phyloP scores from a whole-genome alignment of 2,329 filamentous ascomycete genomes.

The Lecanicillium sp. region DNA sequence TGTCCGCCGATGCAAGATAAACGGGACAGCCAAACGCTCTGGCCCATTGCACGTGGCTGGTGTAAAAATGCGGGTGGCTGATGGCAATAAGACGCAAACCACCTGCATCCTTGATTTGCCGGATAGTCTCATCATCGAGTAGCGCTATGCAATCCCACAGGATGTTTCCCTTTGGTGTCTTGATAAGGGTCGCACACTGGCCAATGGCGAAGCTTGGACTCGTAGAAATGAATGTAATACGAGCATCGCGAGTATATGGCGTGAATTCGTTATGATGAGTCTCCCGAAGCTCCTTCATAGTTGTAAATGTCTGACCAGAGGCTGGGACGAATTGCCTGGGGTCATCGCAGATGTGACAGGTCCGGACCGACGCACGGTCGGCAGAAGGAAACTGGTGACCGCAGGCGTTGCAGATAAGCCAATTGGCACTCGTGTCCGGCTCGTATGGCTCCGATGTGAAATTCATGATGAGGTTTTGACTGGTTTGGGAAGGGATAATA shows the following conservation, averaged over 20 bases:
- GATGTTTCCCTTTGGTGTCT: slow-evolving; percentile 58
- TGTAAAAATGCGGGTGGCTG: slow-evolving; percentile 76
- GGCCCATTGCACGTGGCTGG: slow-evolving; percentile 68
- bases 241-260: slow-evolving; percentile 33
- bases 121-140: slow-evolving; percentile 56
- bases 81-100: slow-evolving; percentile 66
- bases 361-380: slow-evolving; percentile 37
- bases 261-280: slow-evolving; percentile 46
- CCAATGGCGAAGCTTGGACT: slow-evolving; percentile 62
- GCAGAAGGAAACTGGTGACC: slow-evolving; percentile 53
- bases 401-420: slow-evolving; percentile 53
- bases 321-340: slow-evolving; percentile 60
- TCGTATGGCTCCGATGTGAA: slow-evolving; percentile 10
- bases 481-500: too few species aligned
- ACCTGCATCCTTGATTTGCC: slow-evolving; percentile 48
- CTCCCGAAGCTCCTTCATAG: slow-evolving; percentile 25
- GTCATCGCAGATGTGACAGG: slow-evolving; percentile 67
- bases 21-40: slow-evolving; percentile 59
- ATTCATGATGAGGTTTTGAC: slow-evolving; percentile 4
- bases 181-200: slow-evolving; percentile 62
- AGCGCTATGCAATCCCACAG: slow-evolving; percentile 73
- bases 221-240: slow-evolving; percentile 38
- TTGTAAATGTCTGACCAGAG: slow-evolving; percentile 12
- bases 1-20: slow-evolving; percentile 59
- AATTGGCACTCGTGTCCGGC: slow-evolving; percentile 1